Base-by-base conservation (phyloP, 2,329 filamentous ascomycete genomes). In the Dothideomycetidae sp. region DNA sequence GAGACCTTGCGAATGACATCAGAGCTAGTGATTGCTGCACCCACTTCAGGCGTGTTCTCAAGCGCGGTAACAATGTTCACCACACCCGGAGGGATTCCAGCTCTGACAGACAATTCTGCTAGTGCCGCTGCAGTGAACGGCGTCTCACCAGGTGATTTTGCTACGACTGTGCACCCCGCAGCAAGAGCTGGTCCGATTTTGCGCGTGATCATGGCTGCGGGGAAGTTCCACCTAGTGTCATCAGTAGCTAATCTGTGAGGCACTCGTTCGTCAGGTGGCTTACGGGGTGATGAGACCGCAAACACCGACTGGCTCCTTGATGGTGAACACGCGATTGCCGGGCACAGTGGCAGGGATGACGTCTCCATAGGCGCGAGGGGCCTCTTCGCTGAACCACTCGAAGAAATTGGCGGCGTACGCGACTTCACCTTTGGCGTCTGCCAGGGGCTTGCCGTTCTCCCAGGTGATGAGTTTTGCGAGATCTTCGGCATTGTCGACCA, bases 161-260 rank as follows among this genome's bases (percentile, higher is more conserved):
- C 78, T 2, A 96, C 86, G 2, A 93, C 81, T 0, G 88, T 93
- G 62, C 88, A 96, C 41, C 90, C 90, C n/a, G 85, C 86, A 12
- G 90, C 90, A 39, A 96, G 68, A 5, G 81, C 81, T 2, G 82
- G 63, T 3, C 62, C 64, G 35, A 67, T 65, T 48, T 68, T 68
- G 35, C 64, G 56, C 15, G 64, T 67, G 26, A 58, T 55, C 49
- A 51, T 51, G 10, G 47, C 48, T 13, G 46, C 46, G 10, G 46
- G 46, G 31, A 48, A 48, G 30, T 48, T 48, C 46, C 42, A 37
- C 16, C 36, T 40, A 19, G 7, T 16, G 14, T 10, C 16, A 18
- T 30, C 14, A 37, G 18, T 26, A 14, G 19, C 15, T 15, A 4
- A 19, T 14, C 10, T 43, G 4, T n/a, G 10, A 7, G 2, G 7